Evolutionary conservation across 1,284 basidiomycete genomes (phyloP), one percentile per base, ranked within the genome.

Genomic region (Testicularia cyperi): DNA sequence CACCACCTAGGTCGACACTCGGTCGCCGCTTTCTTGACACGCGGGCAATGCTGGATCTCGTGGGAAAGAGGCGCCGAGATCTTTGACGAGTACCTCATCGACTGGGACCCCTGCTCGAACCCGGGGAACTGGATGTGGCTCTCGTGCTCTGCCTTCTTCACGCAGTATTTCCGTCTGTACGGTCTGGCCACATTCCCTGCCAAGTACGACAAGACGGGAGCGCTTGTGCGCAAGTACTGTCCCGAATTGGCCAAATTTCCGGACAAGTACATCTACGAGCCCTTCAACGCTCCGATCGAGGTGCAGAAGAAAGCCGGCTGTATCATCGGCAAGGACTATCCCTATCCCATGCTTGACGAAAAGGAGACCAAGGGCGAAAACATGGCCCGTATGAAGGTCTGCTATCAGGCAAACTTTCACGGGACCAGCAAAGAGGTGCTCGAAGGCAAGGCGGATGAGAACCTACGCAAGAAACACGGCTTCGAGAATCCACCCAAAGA

Each of bases 51-150:
- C 60, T 82, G 82, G 72, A 80, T 82, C 55, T 80, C 79, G 7
- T 83, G 81, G 82, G 82, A 83, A 62, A 70, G 80, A 38, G 82
- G 82, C 21, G 80, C 79, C 47, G 81, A 82, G 53, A 79, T 81
- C 22, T 81, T 82, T 75, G 81, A 82, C 38, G 55, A 69, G 31
- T 44, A 77, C 28, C 48, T 63, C 6, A 63, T 79, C 15, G 79
- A 80, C 42, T 79, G 78, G 79, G 80, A 80, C 64, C 78, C 80
- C 1, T 75, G 68, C 26, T 58, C 77, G 30, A 70, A 81, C 70
- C 61, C 77, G 39, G 74, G 80, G 8, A 82, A 82, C 52, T 81
- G 80, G 71, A 80, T 81, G 80, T 81, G 80, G 80, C 64, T 81
- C 6, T 79, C 78, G 4, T 79, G 80, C 35, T 78, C 78, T 1